Evolutionary conservation across 179 eudicot species (phyloP).

Genomic region (Camellia oleifera): DNA sequence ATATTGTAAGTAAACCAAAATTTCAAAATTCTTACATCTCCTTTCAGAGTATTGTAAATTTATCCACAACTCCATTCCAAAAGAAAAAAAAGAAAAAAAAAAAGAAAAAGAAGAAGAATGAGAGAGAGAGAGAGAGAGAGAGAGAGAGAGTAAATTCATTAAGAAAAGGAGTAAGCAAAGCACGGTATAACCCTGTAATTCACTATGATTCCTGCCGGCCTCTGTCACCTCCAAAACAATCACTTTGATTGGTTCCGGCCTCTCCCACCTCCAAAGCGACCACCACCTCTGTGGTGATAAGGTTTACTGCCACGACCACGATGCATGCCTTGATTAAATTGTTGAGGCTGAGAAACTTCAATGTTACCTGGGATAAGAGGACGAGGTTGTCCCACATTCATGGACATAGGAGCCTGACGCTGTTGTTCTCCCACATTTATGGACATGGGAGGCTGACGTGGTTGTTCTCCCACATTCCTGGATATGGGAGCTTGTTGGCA

Average conservation of each 20-base stretch:
- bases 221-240: conserved; percentile 43
- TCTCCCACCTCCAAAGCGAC: conserved; percentile 55
- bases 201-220: conserved; percentile 27
- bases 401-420: background rate
- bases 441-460: background rate
- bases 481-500: conserved; percentile 28
- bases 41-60: background rate
- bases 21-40: background rate
- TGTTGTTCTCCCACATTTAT: background rate
- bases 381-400: conserved; percentile 11
- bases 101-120: too few species aligned
- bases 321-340: conserved; percentile 37
- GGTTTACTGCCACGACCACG: conserved; percentile 36
- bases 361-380: conserved; percentile 15
- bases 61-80: conserved; percentile 7
- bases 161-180: background rate
- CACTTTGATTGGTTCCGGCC: conserved; percentile 27
- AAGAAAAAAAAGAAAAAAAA: background rate
- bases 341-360: conserved; percentile 24
- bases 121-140: background rate
- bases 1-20: background rate
- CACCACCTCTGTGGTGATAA: conserved; percentile 41
- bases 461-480: conserved; percentile 21
- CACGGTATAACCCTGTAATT: background rate
- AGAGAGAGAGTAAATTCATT: background rate